Evolutionary conservation across 306 rosid genomes (phyloP).

Genomic region (Cyamopsis tetragonoloba): DNA sequence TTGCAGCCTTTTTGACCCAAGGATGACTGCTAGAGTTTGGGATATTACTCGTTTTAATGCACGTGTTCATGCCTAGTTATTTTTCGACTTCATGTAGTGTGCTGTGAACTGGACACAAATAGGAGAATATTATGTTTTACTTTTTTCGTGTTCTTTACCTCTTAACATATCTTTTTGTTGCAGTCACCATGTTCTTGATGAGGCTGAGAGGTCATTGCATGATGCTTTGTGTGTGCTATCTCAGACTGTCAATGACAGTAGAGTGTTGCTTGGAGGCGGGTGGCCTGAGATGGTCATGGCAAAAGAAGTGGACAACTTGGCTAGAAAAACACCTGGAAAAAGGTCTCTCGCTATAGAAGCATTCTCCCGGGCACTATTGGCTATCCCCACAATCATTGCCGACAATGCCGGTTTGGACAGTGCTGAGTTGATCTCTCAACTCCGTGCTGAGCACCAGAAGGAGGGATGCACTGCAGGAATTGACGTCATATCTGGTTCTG

Average conservation of each 20-base stretch:
- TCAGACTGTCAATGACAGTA: constrained; percentile 89
- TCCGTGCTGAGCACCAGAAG: constrained; percentile 93
- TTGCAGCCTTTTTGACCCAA: background rate
- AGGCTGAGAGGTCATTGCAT: constrained; percentile 96
- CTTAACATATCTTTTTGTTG: constrained; percentile 29
- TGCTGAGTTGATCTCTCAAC: constrained; percentile 90
- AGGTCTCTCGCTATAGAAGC: constrained; percentile 96
- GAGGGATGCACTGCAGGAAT: constrained; percentile 83
- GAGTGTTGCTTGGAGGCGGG: constrained; percentile 94
- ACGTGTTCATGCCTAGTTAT: background rate
- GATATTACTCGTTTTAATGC: background rate
- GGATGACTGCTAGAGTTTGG: background rate
- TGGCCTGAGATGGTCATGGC: constrained; percentile 99
- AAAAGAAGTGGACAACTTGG: constrained; percentile 82
- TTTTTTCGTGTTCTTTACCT: background rate
- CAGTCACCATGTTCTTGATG: constrained; percentile 96
- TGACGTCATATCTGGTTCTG: constrained; percentile 92
- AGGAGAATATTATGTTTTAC: background rate
- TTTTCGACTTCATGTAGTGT: constrained; percentile 6
- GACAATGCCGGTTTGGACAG: constrained; percentile 99
- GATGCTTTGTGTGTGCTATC: constrained; percentile 98
- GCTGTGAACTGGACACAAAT: background rate
- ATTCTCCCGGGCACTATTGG: constrained; percentile 76
- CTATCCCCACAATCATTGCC: constrained; percentile 90
- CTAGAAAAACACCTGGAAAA: constrained; percentile 93